Conservation (phyloP, 2,329 filamentous ascomycete species). For the Periconia macrospinosa region DNA sequence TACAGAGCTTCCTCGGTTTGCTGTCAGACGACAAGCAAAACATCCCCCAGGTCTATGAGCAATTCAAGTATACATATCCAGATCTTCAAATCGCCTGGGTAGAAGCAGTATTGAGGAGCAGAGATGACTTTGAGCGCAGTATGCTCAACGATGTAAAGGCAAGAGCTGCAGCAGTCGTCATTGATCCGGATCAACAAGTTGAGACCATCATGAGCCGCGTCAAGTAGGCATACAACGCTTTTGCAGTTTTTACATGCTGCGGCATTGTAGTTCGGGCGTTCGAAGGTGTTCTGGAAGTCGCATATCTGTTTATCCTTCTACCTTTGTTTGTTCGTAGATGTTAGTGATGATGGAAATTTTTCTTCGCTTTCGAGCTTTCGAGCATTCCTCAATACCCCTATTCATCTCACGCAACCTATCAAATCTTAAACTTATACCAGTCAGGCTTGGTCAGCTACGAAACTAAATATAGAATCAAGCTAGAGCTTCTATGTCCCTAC, state of each 20-base stretch:
- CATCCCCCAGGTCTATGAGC: conserved; percentile 76
- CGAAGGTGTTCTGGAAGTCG: background rate
- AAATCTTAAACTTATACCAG: no score
- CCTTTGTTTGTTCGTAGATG: no score
- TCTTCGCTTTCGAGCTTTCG: no score
- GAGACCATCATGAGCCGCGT: conserved; percentile 97
- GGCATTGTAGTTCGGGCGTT: background rate
- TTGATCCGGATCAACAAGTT: conserved; percentile 69
- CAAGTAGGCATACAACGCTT: conserved; percentile 55
- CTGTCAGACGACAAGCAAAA: conserved; percentile 73
- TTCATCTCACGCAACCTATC: no score
- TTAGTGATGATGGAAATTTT: no score
- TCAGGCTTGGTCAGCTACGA: no score
- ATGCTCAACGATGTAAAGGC: conserved; percentile 89
- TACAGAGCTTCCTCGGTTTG: conserved; percentile 79
- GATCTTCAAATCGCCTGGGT: conserved; percentile 95
- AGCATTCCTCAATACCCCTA: no score
- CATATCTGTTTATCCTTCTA: no score
- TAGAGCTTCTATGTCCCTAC: no score
- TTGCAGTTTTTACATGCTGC: background rate
- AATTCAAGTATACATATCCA: conserved; percentile 87
- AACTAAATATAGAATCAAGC: no score
- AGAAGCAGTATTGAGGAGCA: conserved; percentile 79
- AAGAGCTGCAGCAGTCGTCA: conserved; percentile 80
- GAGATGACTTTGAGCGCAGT: conserved; percentile 91